These are phyloP conservation scores for Chaetomium olivaceum DNA, from an alignment of 2,329 filamentous ascomycete species.

Conservation along the genomic window DNA sequence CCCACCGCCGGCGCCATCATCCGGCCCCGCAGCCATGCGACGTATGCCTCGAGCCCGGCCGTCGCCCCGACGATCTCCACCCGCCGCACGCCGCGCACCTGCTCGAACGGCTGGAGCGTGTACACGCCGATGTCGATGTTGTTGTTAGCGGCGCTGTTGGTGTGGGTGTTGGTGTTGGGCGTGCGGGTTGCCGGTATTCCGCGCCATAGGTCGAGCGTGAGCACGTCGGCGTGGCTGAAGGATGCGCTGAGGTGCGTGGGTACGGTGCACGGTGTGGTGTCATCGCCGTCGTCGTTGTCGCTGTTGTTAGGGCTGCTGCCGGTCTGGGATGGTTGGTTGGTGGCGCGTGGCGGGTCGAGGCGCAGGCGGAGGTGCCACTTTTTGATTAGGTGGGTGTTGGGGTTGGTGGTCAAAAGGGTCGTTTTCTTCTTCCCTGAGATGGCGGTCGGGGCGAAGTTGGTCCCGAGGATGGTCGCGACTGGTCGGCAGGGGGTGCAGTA, in stretches of 20 bases:
- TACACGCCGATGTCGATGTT: background rate
- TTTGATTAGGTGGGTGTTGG: slow-evolving; percentile 4
- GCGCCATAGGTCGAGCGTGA: slow-evolving; percentile 45
- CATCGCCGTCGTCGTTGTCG: background rate
- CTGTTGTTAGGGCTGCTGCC: background rate
- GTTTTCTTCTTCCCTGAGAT: slow-evolving; percentile 17
- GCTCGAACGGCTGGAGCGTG: slow-evolving; percentile 44
- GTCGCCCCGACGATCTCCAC: slow-evolving; percentile 43
- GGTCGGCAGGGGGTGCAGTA: slow-evolving; percentile 34
- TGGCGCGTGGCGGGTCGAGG: slow-evolving; percentile 37
- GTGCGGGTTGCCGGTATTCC: background rate
- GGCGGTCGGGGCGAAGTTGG: slow-evolving; percentile 1
- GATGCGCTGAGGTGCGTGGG: slow-evolving; percentile 32
- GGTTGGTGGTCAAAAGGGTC: background rate
- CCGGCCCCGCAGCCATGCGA: slow-evolving; percentile 46
- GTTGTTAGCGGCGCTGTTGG: background rate
- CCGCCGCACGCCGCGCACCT: slow-evolving; percentile 43
- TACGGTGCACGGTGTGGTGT: background rate
- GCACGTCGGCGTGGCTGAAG: slow-evolving; percentile 43
- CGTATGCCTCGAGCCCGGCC: slow-evolving; percentile 46
- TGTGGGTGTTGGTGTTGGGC: slow-evolving; percentile 20
- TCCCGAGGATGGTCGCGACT: slow-evolving; percentile 28
- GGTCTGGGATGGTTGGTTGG: background rate
- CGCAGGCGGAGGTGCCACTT: slow-evolving; percentile 39
- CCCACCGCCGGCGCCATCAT: slow-evolving; percentile 20